Base-by-base conservation (phyloP, 805 yeast species). In the Ogataea nitratoaversa region DNA sequence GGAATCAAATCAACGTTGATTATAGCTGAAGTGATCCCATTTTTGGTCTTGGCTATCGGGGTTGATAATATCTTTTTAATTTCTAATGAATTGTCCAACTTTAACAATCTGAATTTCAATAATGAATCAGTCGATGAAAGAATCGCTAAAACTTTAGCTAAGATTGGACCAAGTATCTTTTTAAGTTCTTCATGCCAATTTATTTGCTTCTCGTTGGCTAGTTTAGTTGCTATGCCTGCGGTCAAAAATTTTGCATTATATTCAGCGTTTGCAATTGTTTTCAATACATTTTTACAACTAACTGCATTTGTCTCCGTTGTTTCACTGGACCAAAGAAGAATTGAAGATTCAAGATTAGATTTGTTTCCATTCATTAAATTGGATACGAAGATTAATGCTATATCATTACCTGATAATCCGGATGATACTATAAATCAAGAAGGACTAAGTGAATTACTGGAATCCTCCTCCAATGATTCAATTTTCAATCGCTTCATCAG, bases 1-100 rank as follows among this genome's bases (percentile, higher is more conserved):
- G 95, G 93, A 0, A 63, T 90, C 36, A 87, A 85, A 54, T 85
- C 95, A 0, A 91, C 98, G 0, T 67, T 91, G 32, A 90, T 91
- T 48, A 88, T 91, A 42, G 97, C 98, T 2, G 98, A 93, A 59
- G 99, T 91, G 5, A 91, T 91, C 25, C 98, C 98, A 8, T 91
- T 91, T 56, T 67, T 91, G 53, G 84, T 91, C 12, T 69, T 91
- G 42, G 99, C 99, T 0, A 82, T 91, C 41, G 99, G 99, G n/a
- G 88, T 91, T 20, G 99, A 91, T 63, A 91, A 91, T 59, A 85
- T 91, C 19, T 93, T 90, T 56, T 66, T 91, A 48, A 77, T 91
- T 17, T 82, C 88, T 1, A 90, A 90, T 57, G 95, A 89, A 54
- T 67, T 86, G 35, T 76, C 79, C 32, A 63, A 70, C 16, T 73